Percentiles rank a stretch among this genome's conserved stretches.
Evolutionary conservation across 139 green algal genomes (phyloP).

Genomic region (Chlamydomonas incerta): DNA sequence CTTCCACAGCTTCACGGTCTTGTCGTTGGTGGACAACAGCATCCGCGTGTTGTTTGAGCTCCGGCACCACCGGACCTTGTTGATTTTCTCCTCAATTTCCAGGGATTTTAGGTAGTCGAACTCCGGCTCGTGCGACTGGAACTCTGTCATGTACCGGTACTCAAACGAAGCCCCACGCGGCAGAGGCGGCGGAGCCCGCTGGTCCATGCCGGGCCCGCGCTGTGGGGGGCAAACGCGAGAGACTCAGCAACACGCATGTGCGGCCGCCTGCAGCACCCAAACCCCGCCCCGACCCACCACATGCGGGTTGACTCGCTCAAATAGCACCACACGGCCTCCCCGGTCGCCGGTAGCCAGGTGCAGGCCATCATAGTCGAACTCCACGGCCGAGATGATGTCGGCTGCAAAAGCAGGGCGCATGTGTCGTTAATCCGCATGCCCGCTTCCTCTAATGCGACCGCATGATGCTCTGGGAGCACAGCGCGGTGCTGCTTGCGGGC

Average conservation of each 20-base stretch:
- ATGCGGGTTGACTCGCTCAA: constrained; percentile 84
- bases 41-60: constrained; percentile 72
- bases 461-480: background rate
- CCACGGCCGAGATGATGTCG: constrained; percentile 98
- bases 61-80: constrained; percentile 93
- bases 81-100: constrained; percentile 99
- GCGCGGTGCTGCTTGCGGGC: too few relatives aligned
- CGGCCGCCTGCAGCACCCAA: background rate
- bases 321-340: constrained; percentile 96
- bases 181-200: constrained; percentile 42
- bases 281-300: constrained; percentile 44
- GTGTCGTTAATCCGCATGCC: too few relatives aligned
- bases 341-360: constrained; percentile 96
- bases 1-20: constrained; percentile 99
- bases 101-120: constrained; percentile 99
- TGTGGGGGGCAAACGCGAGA: constrained; percentile 37
- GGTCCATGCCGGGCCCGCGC: constrained; percentile 59
- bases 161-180: constrained; percentile 74
- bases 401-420: constrained; percentile 70
- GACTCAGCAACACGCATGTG: constrained; percentile 5
- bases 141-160: constrained; percentile 98
- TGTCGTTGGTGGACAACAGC: constrained; percentile 96
- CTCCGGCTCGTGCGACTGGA: constrained; percentile 99
- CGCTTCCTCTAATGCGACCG: too few relatives aligned
- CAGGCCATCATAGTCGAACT: constrained; percentile 95